Evolutionary conservation across 441 rosid genomes (phyloP).

Genomic region (Gossypium aridum): DNA sequence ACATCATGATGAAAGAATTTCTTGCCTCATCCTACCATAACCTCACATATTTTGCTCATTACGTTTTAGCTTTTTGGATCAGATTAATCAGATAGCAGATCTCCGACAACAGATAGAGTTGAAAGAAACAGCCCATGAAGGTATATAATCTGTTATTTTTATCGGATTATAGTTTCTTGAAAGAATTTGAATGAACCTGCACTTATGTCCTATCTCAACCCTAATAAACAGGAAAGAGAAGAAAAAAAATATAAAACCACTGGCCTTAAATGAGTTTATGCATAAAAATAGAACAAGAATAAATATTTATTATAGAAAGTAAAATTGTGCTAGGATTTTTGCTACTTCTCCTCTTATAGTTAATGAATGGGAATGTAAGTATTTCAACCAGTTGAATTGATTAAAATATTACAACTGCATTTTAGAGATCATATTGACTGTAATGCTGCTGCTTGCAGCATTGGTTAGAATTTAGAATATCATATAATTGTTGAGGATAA

Average conservation of each 20-base stretch:
- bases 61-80: slow-evolving; percentile 11
- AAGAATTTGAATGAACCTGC: neutral
- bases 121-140: slow-evolving; percentile 58
- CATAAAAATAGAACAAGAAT: neutral
- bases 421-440: neutral
- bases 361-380: neutral
- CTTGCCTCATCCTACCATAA: neutral
- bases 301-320: neutral
- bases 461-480: neutral
- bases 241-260: neutral
- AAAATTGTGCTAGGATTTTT: neutral
- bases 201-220: neutral
- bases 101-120: slow-evolving; percentile 13
- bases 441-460: neutral
- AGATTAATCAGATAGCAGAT: slow-evolving; percentile 62
- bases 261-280: neutral
- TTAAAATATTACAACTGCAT: neutral
- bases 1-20: neutral
- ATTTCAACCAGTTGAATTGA: neutral
- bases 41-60: neutral
- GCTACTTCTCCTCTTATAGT: neutral
- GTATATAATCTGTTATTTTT: slow-evolving; percentile 26
- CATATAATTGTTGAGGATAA: neutral
- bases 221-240: neutral
- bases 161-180: neutral